A percentile compares a stretch with the other conserved stretches of the same genome.
Conservation (phyloP, 2,329 filamentous ascomycete genomes). For the Dactylonectria macrodidyma region DNA sequence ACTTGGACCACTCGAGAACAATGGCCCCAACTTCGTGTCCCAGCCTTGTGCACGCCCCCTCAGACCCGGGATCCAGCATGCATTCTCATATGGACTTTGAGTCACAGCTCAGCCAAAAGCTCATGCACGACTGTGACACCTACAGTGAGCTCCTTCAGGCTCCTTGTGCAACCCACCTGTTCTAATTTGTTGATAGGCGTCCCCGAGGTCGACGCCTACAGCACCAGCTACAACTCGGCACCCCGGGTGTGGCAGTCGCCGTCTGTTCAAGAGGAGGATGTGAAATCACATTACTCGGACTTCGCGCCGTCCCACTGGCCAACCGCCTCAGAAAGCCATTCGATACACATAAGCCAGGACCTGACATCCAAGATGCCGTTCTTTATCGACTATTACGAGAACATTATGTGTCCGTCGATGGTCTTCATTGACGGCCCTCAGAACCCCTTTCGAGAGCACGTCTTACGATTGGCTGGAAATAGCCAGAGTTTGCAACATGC, state of each 20-base stretch:
- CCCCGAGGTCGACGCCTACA: conserved; percentile 67
- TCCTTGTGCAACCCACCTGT: conserved; percentile 53
- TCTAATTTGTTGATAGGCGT: conserved; percentile 61
- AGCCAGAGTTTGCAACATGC: conserved; percentile 92
- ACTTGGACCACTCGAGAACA: conserved; percentile 65
- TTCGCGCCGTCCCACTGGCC: conserved; percentile 65
- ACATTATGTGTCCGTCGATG: conserved; percentile 91
- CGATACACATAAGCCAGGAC: conserved; percentile 70
- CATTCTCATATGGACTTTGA: conserved; percentile 74
- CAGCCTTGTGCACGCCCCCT: conserved; percentile 73
- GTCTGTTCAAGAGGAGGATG: conserved; percentile 60
- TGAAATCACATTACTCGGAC: conserved; percentile 60
- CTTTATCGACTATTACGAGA: conserved; percentile 94
- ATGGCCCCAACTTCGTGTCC: conserved; percentile 72
- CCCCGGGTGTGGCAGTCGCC: conserved; percentile 63
- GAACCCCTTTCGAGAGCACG: conserved; percentile 89
- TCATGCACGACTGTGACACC: conserved; percentile 69
- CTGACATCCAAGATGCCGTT: conserved; percentile 86
- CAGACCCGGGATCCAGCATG: conserved; percentile 73
- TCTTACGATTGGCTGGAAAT: conserved; percentile 81
- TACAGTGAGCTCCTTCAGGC: conserved; percentile 64
- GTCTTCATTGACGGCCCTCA: conserved; percentile 89
- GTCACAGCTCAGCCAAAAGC: conserved; percentile 66
- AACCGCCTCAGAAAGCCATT: conserved; percentile 60
- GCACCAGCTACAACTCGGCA: conserved; percentile 64